These are phyloP conservation scores for Aspergillus incahuasiensis DNA, from an alignment of 495 filamentous ascomycete species.

Conservation along the genomic window DNA sequence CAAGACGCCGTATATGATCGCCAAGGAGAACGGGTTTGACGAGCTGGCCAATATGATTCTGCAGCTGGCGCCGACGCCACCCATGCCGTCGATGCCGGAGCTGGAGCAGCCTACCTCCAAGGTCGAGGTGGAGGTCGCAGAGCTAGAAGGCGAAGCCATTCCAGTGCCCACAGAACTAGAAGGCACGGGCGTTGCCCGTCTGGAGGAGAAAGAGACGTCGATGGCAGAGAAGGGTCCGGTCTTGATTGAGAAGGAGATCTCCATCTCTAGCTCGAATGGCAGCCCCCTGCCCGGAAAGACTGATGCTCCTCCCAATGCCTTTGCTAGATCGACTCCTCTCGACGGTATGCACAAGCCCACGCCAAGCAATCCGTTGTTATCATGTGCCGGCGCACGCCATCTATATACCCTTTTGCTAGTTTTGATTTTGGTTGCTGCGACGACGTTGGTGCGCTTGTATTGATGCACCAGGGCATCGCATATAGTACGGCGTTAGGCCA, in stretches of 20 bases:
- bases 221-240: too few relatives aligned
- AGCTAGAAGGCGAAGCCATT: too few relatives aligned
- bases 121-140: background rate
- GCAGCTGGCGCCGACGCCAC: background rate
- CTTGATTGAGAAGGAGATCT: too few relatives aligned
- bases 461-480: too few relatives aligned
- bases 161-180: too few relatives aligned
- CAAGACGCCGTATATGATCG: background rate
- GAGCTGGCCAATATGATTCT: conserved; percentile 6
- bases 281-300: too few relatives aligned
- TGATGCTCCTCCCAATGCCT: too few relatives aligned
- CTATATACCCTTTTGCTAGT: background rate
- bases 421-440: background rate
- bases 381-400: background rate
- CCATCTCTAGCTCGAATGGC: too few relatives aligned
- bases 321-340: background rate
- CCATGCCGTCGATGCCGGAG: too few relatives aligned
- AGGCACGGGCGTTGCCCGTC: too few relatives aligned
- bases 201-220: too few relatives aligned
- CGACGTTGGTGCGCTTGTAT: background rate
- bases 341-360: background rate
- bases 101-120: background rate
- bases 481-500: too few relatives aligned
- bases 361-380: background rate
- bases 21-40: background rate